Evolutionary conservation across 441 rosid species (phyloP), one percentile per base, ranked within the genome.

Genomic region (Aquilaria agallochum): DNA sequence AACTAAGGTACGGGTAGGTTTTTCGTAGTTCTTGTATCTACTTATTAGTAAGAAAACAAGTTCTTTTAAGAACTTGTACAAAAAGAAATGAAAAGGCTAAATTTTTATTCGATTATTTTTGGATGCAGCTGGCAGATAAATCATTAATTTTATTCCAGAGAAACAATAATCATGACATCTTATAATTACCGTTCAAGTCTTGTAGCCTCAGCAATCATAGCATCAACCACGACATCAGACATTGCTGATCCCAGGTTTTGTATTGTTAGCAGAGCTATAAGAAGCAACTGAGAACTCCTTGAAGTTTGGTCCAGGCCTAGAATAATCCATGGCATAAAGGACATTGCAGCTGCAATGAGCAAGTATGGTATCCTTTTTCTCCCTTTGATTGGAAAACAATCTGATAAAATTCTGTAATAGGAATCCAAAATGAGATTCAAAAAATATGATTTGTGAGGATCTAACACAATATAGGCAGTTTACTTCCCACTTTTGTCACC

Each of bases 181-280:
- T 36, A 45, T 10, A 65, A 83, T 27, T 74, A 92, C 99, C 80
- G 63, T 69, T 91, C 96, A 40, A 58, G 70, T 75, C 92, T 76
- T 63, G 86, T 92, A n/a, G 97, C 96, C 82, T 95, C 97, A 12
- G 97, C 99, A 12, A 87, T 87, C 99, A 95, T 95, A 54, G 96
- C 99, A 75, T 91, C 97, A 13, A 91, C 71, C 62, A 94, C 97
- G 65, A 89, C 97, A 84, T 94, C 96, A 46, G 96, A 95, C 96
- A 91, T 89, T 9, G 97, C 97, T 8, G 97, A 86, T 49, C 97
- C 99, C 14, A 94, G 74, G 71, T 94, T 94, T 71, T 94, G 99
- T 49, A 87, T 56, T 11, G 96, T 94, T 82, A 94, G 78, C 44
- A 91, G 60, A 71, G 81, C 64, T 55, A 71, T 83, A 59, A 91